Evolutionary conservation across 2,329 filamentous ascomycete species (phyloP).

Genomic region (Elsinoe necatrix): DNA sequence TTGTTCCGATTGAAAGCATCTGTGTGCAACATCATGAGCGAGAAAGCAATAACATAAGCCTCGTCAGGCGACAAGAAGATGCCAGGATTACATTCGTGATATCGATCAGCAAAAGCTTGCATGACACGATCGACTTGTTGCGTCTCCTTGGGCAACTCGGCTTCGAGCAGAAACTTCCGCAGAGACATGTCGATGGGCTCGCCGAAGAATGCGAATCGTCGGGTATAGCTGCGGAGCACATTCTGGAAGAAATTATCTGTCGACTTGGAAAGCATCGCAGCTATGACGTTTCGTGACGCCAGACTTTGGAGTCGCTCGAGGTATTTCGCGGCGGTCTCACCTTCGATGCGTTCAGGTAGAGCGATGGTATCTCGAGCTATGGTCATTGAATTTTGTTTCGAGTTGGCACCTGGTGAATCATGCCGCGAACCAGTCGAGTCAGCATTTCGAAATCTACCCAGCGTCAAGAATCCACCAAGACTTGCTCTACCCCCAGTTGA

Average conservation of each 20-base stretch:
- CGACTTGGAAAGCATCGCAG: slow-evolving; percentile 77
- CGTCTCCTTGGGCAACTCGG: slow-evolving; percentile 91
- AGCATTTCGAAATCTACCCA: slow-evolving; percentile 71
- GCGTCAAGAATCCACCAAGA: slow-evolving; percentile 77
- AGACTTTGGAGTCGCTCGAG: slow-evolving; percentile 73
- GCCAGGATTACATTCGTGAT: slow-evolving; percentile 96
- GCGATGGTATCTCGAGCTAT: slow-evolving; percentile 60
- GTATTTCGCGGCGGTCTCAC: slow-evolving; percentile 85
- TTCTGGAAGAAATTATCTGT: slow-evolving; percentile 73
- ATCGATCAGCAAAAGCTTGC: slow-evolving; percentile 89
- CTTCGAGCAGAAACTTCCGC: slow-evolving; percentile 90
- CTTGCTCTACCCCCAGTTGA: slow-evolving; percentile 83
- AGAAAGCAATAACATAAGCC: slow-evolving; percentile 98
- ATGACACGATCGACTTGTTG: slow-evolving; percentile 95
- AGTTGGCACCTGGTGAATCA: slow-evolving; percentile 63
- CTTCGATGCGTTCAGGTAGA: slow-evolving; percentile 72
- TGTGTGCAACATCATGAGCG: slow-evolving; percentile 88
- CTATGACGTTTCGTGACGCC: slow-evolving; percentile 72
- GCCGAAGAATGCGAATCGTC: slow-evolving; percentile 87
- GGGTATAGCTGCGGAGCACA: slow-evolving; percentile 89
- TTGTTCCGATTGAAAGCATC: slow-evolving; percentile 99
- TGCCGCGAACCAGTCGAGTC: slow-evolving; percentile 63
- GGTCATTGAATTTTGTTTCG: slow-evolving; percentile 77
- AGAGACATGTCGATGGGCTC: slow-evolving; percentile 98
- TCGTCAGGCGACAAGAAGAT: slow-evolving; percentile 87